These are phyloP conservation scores for Orbilia javanica DNA, from an alignment of 2,329 filamentous ascomycete genomes.

Conservation along the genomic window DNA sequence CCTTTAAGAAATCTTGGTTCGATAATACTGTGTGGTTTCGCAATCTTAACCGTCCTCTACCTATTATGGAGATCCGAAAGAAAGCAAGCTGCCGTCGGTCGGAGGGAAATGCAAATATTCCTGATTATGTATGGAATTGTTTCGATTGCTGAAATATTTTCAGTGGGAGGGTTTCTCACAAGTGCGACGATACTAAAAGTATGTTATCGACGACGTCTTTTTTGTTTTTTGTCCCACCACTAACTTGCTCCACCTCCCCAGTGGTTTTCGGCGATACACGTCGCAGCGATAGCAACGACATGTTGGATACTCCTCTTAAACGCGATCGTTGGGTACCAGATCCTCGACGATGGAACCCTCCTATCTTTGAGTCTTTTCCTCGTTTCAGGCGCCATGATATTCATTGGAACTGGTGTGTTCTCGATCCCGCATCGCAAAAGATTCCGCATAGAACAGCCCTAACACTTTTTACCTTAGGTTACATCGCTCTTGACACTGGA, in stretches of 20 bases:
- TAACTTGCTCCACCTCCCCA: conserved; percentile 31
- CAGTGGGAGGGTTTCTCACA: conserved; percentile 82
- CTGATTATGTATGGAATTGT: conserved; percentile 86
- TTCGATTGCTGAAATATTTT: conserved; percentile 95
- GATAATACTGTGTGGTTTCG: conserved; percentile 82
- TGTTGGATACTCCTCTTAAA: conserved; percentile 93
- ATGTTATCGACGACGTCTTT: not conserved
- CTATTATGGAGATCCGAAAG: conserved; percentile 84
- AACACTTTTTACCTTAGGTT: conserved; percentile 68
- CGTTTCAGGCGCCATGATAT: conserved; percentile 77
- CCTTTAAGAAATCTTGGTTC: conserved; percentile 88
- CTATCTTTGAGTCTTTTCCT: conserved; percentile 82
- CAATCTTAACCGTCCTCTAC: conserved; percentile 76
- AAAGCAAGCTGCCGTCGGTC: conserved; percentile 92
- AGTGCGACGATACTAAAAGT: conserved; percentile 75
- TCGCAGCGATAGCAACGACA: conserved; percentile 88
- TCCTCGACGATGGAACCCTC: conserved; percentile 91
- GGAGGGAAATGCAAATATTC: conserved; percentile 97
- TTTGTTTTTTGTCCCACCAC: not conserved
- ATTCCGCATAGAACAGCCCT: not conserved
- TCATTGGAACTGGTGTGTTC: conserved; percentile 79
- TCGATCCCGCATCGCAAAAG: not conserved
- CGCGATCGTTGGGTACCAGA: conserved; percentile 89
- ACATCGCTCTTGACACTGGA: conserved; percentile 93
- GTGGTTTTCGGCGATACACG: conserved; percentile 85